Evolutionary conservation across 2,329 filamentous ascomycete genomes (phyloP).

Genomic region (Cladobotryum protrusum): DNA sequence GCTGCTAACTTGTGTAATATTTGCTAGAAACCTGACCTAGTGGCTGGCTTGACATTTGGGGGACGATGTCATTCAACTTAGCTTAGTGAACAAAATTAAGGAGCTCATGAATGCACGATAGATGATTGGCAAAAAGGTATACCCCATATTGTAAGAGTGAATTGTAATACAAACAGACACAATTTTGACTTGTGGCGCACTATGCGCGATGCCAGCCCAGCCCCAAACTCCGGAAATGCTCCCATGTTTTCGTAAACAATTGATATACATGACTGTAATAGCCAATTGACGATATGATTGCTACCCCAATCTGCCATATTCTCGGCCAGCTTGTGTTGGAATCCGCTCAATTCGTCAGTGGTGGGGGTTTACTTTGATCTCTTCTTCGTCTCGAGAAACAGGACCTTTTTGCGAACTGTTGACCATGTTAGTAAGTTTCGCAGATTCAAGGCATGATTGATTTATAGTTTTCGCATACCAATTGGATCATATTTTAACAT

Average conservation of each 20-base stretch:
- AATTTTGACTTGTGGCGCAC: slow-evolving; percentile 8
- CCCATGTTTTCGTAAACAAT: slow-evolving; percentile 25
- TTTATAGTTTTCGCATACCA: slow-evolving; percentile 44
- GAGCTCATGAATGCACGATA: neutral
- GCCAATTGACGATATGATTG: neutral
- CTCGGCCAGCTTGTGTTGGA: too few relatives aligned
- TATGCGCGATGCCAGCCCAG: slow-evolving; percentile 7
- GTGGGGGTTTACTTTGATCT: slow-evolving; percentile 48
- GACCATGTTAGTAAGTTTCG: neutral
- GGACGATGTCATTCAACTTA: neutral
- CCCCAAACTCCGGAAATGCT: slow-evolving; percentile 27
- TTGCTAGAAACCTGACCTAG: neutral
- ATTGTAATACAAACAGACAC: slow-evolving; percentile 7
- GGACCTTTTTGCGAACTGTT: slow-evolving; percentile 87
- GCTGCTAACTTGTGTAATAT: neutral
- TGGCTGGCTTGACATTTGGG: too few relatives aligned
- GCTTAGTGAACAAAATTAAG: neutral
- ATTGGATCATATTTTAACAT: slow-evolving; percentile 99
- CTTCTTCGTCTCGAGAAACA: slow-evolving; percentile 91
- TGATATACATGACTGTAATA: slow-evolving; percentile 6
- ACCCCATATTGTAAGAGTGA: neutral
- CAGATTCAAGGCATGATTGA: too few relatives aligned
- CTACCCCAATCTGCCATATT: neutral
- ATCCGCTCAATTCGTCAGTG: neutral
- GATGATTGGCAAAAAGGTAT: neutral